Conservation (phyloP, 2,329 filamentous ascomycete genomes). For the Neonectria neomacrospora region DNA sequence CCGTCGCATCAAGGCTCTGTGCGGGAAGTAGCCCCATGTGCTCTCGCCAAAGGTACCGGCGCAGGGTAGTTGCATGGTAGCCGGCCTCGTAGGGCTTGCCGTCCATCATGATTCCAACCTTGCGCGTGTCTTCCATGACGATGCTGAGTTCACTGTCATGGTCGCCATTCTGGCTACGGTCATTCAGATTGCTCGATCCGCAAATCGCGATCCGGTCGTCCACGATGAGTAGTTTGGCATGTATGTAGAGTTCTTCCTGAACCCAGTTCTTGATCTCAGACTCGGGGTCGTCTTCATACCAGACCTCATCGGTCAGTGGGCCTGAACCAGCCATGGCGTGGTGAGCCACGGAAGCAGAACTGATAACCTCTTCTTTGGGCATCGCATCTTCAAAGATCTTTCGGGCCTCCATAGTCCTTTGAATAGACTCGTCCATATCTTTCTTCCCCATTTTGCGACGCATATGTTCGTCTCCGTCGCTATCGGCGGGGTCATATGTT, state of each 20-base stretch:
- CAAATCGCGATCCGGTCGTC: constrained; percentile 89
- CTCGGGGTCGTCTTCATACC: constrained; percentile 77
- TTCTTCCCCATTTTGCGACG: constrained; percentile 52
- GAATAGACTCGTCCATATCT: constrained; percentile 49
- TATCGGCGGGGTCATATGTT: constrained; percentile 54
- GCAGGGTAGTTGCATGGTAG: constrained; percentile 83
- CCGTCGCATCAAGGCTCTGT: constrained; percentile 73
- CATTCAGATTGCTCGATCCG: constrained; percentile 91
- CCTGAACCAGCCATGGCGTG: constrained; percentile 79
- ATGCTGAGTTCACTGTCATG: constrained; percentile 94
- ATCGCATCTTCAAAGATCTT: constrained; percentile 63
- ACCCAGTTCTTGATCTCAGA: constrained; percentile 89
- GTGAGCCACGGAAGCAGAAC: constrained; percentile 69
- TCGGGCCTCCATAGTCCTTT: constrained; percentile 59
- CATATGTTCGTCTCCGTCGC: constrained; percentile 62
- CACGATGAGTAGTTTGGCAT: constrained; percentile 89
- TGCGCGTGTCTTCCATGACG: constrained; percentile 85
- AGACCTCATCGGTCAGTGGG: constrained; percentile 74
- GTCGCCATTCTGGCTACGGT: constrained; percentile 85
- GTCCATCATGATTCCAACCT: constrained; percentile 78
- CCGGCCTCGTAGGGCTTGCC: constrained; percentile 81
- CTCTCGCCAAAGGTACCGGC: constrained; percentile 88
- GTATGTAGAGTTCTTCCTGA: constrained; percentile 95
- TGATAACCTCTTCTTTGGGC: constrained; percentile 52
- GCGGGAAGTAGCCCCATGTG: constrained; percentile 84